Base-by-base conservation (phyloP, 2,329 filamentous ascomycete genomes). In the Ceratocystis alfenasii region DNA sequence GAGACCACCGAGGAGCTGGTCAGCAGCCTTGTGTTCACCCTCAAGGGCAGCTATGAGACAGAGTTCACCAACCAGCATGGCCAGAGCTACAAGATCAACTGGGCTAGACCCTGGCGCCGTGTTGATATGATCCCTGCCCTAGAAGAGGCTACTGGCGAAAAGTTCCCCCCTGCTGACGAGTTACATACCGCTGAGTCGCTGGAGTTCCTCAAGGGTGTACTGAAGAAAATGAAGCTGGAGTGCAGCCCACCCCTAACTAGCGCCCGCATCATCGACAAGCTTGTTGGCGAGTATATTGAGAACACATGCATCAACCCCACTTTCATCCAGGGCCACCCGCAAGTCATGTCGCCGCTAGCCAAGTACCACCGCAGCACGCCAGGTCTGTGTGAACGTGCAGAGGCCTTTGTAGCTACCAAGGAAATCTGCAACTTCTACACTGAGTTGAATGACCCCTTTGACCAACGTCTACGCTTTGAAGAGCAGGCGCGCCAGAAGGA, bases 401-500 rank as follows among this genome's bases (percentile, higher is more conserved):
- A 99, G 78, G 92, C 90, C 10, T 99, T 99, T 59, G 94, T 96
- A 20, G 76, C 73, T 71, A 77, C 75, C 72, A 78, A 78, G 84
- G 93, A 97, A 75, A 96, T 97, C 71, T 88, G 87, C 73, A 97
- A 99, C 74, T 69, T 69, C 33, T 95, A 96, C 79, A 97, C 93
- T 48, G 94, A 99, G 84, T 87, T 99, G 83, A 78, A 78, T 81
- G 90, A 96, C 73, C 91, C 93, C 66, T 93, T 95, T 72, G 92
- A 96, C 76, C 94, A 99, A 80, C 85, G 94, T 69, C 78, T 93
- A 69, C 86, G 91, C 25, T 78, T 78, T 69, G 91, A 96, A 76
- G 93, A 97, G 83, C 94, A 99, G 78, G 93, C 92, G 3, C 83
- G 85, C 72, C 92, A 97, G 80, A 97, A 97, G 84, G 90, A 86